Percentiles rank a stretch among this genome's conserved stretches.
Evolutionary conservation across 768 basidiomycete species (phyloP).

Genomic region (Boletus vermiculosoides): DNA sequence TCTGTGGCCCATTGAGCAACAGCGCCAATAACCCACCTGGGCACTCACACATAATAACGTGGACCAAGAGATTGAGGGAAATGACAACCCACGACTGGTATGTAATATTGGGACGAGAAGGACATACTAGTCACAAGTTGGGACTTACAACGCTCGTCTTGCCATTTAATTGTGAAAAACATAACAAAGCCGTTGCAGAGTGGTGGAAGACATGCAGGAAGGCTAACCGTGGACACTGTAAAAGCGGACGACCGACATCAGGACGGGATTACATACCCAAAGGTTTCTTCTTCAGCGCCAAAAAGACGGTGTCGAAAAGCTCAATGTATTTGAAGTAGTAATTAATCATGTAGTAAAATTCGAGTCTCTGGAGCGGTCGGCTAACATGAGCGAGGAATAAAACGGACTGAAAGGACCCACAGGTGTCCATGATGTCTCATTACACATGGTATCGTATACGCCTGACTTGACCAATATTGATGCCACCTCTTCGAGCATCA

Average conservation of each 20-base stretch:
- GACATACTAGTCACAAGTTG: neutral
- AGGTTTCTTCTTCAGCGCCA: slow-evolving; percentile 97
- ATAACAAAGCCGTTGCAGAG: slow-evolving; percentile 93
- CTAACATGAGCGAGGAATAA: slow-evolving; percentile 2
- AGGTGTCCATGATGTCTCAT: slow-evolving; percentile 76
- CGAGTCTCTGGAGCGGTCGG: slow-evolving; percentile 58
- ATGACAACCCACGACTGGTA: slow-evolving; percentile 96
- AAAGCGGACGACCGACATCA: neutral
- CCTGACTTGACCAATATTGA: slow-evolving; percentile 76
- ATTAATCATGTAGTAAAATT: slow-evolving; percentile 98
- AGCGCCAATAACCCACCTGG: neutral
- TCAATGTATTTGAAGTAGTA: slow-evolving; percentile 99
- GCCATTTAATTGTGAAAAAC: slow-evolving; percentile 93
- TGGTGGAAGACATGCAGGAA: slow-evolving; percentile 99
- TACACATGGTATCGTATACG: slow-evolving; percentile 76
- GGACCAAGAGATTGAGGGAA: slow-evolving; percentile 83
- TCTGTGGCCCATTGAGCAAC: slow-evolving; percentile 45
- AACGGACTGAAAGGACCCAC: slow-evolving; percentile 46
- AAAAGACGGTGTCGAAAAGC: slow-evolving; percentile 94
- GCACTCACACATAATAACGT: slow-evolving; percentile 94
- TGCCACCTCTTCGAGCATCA: slow-evolving; percentile 89
- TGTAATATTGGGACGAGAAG: slow-evolving; percentile 1
- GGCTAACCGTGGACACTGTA: slow-evolving; percentile 44
- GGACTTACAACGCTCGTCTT: slow-evolving; percentile 84
- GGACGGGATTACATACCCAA: slow-evolving; percentile 57